Evolutionary conservation across 192 early-diverging fungal species (phyloP).

Genomic region (Gigaspora rosea): DNA sequence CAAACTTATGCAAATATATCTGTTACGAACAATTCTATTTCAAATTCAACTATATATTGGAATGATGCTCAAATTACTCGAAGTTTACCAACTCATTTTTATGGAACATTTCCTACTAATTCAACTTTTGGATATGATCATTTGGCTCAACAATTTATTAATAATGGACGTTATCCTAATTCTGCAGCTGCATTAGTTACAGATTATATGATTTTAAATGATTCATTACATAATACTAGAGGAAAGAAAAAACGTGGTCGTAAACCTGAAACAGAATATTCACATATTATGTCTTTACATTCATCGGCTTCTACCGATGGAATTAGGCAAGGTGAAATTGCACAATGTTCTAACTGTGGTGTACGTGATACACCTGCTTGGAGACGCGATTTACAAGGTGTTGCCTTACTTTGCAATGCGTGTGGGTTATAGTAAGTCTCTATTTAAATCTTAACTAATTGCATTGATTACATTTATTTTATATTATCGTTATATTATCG

Average conservation of each 20-base stretch:
- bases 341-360: slow-evolving; percentile 28
- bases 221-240: not conserved
- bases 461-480: not conserved
- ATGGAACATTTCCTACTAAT: not conserved
- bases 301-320: not conserved
- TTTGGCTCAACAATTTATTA: not conserved
- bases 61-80: not conserved
- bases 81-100: not conserved
- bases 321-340: slow-evolving; percentile 11
- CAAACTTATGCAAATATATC: not conserved
- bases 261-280: slow-evolving; percentile 3
- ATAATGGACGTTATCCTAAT: not conserved
- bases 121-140: not conserved
- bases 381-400: slow-evolving; percentile 28
- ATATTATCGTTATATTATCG: too few relatives aligned
- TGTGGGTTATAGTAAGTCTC: slow-evolving; percentile 27
- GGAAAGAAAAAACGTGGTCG: slow-evolving; percentile 9
- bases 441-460: not conserved
- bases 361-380: slow-evolving; percentile 27
- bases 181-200: not conserved
- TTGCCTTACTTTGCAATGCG: slow-evolving; percentile 25
- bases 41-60: not conserved
- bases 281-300: not conserved
- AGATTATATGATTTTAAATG: not conserved
- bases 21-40: not conserved